Percentiles rank a stretch among this genome's conserved stretches.
phyloP scores from a whole-genome alignment of 768 basidiomycete species.

The Tulasnella sp. region DNA sequence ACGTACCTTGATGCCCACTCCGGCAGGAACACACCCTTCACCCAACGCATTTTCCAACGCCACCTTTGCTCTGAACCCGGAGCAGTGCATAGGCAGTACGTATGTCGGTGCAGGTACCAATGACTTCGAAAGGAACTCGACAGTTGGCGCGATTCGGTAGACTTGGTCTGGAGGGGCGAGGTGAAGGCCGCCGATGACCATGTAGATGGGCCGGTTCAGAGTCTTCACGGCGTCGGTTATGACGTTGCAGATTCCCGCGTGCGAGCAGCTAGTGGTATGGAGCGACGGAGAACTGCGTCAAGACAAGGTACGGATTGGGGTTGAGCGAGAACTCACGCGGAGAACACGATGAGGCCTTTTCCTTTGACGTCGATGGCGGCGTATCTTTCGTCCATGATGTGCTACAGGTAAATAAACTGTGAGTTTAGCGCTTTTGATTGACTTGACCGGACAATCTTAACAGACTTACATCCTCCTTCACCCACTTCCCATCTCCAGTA shows the following conservation, averaged over 20 bases:
- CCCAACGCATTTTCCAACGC: conserved; percentile 59
- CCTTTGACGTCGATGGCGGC: conserved; percentile 64
- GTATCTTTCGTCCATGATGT: conserved; percentile 78
- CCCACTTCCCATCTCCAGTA: conserved; percentile 30
- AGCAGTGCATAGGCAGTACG: conserved; percentile 76
- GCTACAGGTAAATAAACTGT: conserved; percentile 27
- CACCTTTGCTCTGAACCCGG: conserved; percentile 65
- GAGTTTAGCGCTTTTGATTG: not conserved
- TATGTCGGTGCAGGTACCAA: conserved; percentile 55
- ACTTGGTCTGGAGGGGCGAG: conserved; percentile 60
- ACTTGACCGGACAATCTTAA: not conserved
- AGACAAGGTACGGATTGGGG: not conserved
- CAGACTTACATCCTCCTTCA: conserved; percentile 40
- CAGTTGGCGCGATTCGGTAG: conserved; percentile 53
- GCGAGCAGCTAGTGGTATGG: conserved; percentile 36
- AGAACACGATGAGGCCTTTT: conserved; percentile 73
- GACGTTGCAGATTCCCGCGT: conserved; percentile 81
- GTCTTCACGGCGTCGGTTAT: conserved; percentile 51
- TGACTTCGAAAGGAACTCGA: conserved; percentile 53
- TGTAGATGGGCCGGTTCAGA: conserved; percentile 59
- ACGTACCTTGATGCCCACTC: conserved; percentile 41
- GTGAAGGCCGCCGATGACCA: conserved; percentile 76
- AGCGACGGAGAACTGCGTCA: not conserved
- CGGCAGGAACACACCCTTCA: conserved; percentile 57
- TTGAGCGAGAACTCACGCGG: conserved; percentile 59